Conservation (phyloP, 441 rosid genomes). For the Lepidium campestre region DNA sequence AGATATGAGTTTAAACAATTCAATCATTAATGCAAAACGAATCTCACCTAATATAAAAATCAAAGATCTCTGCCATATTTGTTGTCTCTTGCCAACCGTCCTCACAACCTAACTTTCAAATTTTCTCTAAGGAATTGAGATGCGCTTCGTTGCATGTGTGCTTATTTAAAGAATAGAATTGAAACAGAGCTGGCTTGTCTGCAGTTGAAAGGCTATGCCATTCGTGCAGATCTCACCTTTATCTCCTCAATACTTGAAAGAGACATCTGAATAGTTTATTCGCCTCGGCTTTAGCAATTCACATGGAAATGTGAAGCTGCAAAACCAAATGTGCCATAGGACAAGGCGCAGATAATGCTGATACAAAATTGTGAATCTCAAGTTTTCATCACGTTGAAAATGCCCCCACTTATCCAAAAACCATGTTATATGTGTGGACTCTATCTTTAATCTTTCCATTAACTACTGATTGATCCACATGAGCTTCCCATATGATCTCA, state of each 20-base stretch:
- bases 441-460: background rate
- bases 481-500: background rate
- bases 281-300: background rate
- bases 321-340: background rate
- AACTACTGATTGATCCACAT: background rate
- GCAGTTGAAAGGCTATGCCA: background rate
- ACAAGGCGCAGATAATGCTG: background rate
- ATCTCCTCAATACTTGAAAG: background rate
- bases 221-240: slow-evolving; percentile 1
- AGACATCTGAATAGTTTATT: background rate
- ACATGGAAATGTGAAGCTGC: background rate
- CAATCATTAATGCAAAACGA: background rate
- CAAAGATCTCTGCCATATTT: background rate
- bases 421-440: background rate
- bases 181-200: background rate
- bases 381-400: background rate
- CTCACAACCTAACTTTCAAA: background rate
- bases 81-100: slow-evolving; percentile 7
- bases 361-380: background rate
- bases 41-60: background rate
- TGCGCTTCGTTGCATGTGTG: background rate
- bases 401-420: background rate
- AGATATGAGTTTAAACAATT: background rate
- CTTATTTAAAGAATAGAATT: background rate
- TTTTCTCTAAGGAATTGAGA: slow-evolving; percentile 1